Percentiles rank a stretch among this genome's conserved stretches.
These are phyloP conservation scores for Aspergillus affinis DNA, from an alignment of 495 filamentous ascomycete genomes.

Conservation along the genomic window DNA sequence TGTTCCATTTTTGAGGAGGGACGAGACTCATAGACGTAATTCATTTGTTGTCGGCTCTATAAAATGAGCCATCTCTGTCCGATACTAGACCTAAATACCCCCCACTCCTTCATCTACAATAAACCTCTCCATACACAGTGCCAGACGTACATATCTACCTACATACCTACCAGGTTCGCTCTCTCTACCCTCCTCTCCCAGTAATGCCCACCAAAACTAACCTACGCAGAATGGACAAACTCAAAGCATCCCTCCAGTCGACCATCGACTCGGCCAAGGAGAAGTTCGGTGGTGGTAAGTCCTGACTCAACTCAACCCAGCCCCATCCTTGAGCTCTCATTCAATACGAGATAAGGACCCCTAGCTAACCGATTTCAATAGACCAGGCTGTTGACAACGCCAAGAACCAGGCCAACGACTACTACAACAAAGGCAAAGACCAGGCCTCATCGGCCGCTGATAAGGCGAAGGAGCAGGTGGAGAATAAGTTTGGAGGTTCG, in stretches of 20 bases:
- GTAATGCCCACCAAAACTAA: neutral
- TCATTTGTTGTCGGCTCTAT: no score
- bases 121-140: no score
- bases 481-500: neutral
- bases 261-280: constrained; percentile 4
- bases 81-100: no score
- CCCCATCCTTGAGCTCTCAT: neutral
- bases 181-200: neutral
- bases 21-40: no score
- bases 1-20: no score
- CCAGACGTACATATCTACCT: neutral
- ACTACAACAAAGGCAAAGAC: constrained; percentile 7
- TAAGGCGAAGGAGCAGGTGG: neutral
- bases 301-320: neutral
- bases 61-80: no score
- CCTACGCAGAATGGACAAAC: constrained; percentile 8
- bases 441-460: constrained; percentile 4
- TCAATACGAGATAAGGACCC: neutral
- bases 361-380: neutral
- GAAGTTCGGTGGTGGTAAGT: constrained; percentile 1
- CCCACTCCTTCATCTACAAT: no score
- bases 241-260: constrained; percentile 5
- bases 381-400: neutral
- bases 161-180: neutral
- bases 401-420: neutral